Percentiles rank a stretch among this genome's conserved stretches.
These are phyloP conservation scores for Fusarium begoniae DNA, from an alignment of 2,329 filamentous ascomycete genomes.

Conservation along the genomic window DNA sequence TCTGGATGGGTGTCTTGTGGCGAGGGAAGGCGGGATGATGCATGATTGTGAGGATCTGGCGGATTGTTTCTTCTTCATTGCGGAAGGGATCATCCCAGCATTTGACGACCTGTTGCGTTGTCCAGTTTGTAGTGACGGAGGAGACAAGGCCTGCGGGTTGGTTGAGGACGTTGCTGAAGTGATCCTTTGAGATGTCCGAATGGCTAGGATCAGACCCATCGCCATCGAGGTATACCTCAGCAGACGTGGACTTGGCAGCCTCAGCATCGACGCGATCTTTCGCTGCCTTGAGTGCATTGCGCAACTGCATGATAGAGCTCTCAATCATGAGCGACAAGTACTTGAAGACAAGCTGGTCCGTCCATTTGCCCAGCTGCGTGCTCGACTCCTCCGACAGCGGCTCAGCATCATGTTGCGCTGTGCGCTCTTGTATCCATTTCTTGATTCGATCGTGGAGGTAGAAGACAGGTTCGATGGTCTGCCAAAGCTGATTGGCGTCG, in stretches of 20 bases:
- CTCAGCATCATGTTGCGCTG: slow-evolving; percentile 45
- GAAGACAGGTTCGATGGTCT: slow-evolving; percentile 83
- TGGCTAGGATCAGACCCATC: slow-evolving; percentile 81
- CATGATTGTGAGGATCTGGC: slow-evolving; percentile 79
- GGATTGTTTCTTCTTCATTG: slow-evolving; percentile 77
- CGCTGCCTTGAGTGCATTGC: slow-evolving; percentile 70
- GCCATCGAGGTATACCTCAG: slow-evolving; percentile 74
- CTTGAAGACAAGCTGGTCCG: slow-evolving; percentile 89
- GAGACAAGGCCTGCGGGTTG: slow-evolving; percentile 42
- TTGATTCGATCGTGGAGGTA: slow-evolving; percentile 59
- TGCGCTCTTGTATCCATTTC: slow-evolving; percentile 74
- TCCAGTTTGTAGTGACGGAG: slow-evolving; percentile 44
- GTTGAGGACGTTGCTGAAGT: slow-evolving; percentile 75
- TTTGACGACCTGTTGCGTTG: slow-evolving; percentile 41
- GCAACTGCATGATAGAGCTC: slow-evolving; percentile 85
- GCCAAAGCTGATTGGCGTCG: slow-evolving; percentile 68
- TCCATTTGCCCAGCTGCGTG: slow-evolving; percentile 67
- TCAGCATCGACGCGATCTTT: slow-evolving; percentile 44
- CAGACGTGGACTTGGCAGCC: slow-evolving; percentile 62
- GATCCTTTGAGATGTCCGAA: slow-evolving; percentile 81
- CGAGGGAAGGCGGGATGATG: slow-evolving; percentile 82
- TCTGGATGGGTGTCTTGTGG: slow-evolving; percentile 76
- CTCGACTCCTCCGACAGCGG: slow-evolving; percentile 27
- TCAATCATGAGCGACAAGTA: slow-evolving; percentile 87
- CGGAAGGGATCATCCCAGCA: slow-evolving; percentile 76